Evolutionary conservation across 2,329 filamentous ascomycete genomes (phyloP), one percentile per base, ranked within the genome.

Genomic region (Penicillium freii): DNA sequence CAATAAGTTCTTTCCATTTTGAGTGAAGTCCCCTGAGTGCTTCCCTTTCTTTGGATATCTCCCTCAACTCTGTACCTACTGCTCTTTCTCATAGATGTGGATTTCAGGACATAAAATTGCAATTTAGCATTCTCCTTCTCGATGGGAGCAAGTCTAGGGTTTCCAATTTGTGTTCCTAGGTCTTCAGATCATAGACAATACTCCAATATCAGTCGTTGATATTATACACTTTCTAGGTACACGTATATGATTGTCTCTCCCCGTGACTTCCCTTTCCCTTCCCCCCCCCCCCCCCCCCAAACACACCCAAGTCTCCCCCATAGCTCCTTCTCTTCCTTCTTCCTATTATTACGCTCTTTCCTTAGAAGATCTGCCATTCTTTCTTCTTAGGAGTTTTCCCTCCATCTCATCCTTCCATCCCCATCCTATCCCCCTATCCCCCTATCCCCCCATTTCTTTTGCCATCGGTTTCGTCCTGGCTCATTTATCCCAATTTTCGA

Each of bases 401-500:
- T 61, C 64, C 66, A 58, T 57, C 58, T 57, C 56, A 56, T 57
- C 65, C 45, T 44, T 15, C 9, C 42, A 34, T 34, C 33, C 64
- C n/a, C 81, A 84, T 33, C 5, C 44, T 27, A 51, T 51, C 23
- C 48, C 17, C 56, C 44, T 27, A 51, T 51, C 23, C 48, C 17
- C 56, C 57, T 55, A 54, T 57, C 64, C 49, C 61, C 9, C 45
- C 50, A 51, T 61, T 34, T 34, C 15, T 17, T 34, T 34, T n/a
- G 29, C 75, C 23, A 58, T 58, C 59, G 58, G 23, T 33, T 17
- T 56, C 46, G 34, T 50, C 51, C 57, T 15, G 47, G 33, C 33
- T 17, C n/a, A 50, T 50, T 39, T 39, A 39, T 39, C 33, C 21
- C 19, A n/a, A n/a, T 50, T 13, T 21, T 36, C 50, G 15, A 29